A percentile compares a stretch with the other conserved stretches of the same genome.
phyloP scores from a whole-genome alignment of 148 eudicot species.

The Rhododendron simsii region DNA sequence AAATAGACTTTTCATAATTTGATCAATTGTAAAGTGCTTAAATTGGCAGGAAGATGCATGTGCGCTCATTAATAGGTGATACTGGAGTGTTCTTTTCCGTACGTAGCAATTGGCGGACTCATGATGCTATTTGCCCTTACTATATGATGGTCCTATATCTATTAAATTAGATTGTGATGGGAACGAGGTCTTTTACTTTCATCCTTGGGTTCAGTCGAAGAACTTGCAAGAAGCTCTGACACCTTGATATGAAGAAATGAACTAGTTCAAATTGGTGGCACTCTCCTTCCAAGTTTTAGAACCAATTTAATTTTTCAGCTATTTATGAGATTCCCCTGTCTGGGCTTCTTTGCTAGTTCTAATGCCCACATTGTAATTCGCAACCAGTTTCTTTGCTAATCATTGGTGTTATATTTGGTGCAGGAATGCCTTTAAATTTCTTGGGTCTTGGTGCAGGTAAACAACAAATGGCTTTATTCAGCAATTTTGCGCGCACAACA shows the following conservation, averaged over 20 bases:
- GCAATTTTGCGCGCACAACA: not conserved
- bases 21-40: not conserved
- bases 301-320: not conserved
- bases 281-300: not conserved
- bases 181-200: not conserved
- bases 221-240: not conserved
- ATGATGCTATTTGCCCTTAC: not conserved
- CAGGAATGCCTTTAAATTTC: slow-evolving; percentile 71
- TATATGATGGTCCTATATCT: not conserved
- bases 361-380: not conserved
- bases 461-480: not conserved
- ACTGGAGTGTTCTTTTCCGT: not conserved
- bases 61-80: not conserved
- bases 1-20: not conserved
- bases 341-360: slow-evolving; percentile 3
- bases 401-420: not conserved
- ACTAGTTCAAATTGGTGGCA: not conserved
- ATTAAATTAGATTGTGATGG: not conserved
- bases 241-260: not conserved
- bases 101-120: not conserved
- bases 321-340: not conserved
- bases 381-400: slow-evolving; percentile 10
- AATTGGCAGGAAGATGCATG: too few species aligned
- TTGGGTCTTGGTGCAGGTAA: slow-evolving; percentile 78
- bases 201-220: not conserved